A percentile compares a stretch with the other conserved stretches of the same genome.
These are phyloP conservation scores for Nannochloropsis gaditana DNA, from an alignment of 108 stramenopile genomes.

Conservation along the genomic window DNA sequence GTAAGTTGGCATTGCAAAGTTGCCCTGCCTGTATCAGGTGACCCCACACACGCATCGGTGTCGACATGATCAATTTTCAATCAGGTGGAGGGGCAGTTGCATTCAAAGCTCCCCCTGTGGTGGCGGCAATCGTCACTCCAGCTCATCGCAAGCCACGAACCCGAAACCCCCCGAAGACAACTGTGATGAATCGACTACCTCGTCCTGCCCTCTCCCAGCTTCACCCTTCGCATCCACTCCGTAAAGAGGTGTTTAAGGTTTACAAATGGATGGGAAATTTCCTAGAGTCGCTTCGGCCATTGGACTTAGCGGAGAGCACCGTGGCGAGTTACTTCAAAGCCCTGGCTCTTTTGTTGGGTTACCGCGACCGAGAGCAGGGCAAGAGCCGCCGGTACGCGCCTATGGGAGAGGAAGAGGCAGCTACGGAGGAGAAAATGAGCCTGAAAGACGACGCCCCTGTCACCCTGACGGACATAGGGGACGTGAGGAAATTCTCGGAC, in stretches of 20 bases:
- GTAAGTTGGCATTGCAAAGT: too few relatives aligned
- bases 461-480: background rate
- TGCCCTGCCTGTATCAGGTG: too few relatives aligned
- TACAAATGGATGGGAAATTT: background rate
- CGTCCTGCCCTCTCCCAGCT: background rate
- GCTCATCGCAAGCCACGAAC: too few relatives aligned
- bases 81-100: too few relatives aligned
- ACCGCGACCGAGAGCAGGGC: background rate
- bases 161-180: too few relatives aligned
- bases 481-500: background rate
- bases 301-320: background rate
- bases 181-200: too few relatives aligned
- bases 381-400: background rate
- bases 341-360: background rate
- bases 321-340: conserved; percentile 16
- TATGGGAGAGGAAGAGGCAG: background rate
- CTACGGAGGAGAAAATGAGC: background rate
- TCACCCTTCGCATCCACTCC: background rate
- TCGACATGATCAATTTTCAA: too few relatives aligned
- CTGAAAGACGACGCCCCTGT: background rate
- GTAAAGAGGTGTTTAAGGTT: background rate
- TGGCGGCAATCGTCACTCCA: too few relatives aligned
- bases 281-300: background rate
- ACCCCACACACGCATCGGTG: too few relatives aligned
- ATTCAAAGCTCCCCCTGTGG: too few relatives aligned